Base-by-base conservation (phyloP, 805 yeast species). In the Cyberlindnera maclurae region DNA sequence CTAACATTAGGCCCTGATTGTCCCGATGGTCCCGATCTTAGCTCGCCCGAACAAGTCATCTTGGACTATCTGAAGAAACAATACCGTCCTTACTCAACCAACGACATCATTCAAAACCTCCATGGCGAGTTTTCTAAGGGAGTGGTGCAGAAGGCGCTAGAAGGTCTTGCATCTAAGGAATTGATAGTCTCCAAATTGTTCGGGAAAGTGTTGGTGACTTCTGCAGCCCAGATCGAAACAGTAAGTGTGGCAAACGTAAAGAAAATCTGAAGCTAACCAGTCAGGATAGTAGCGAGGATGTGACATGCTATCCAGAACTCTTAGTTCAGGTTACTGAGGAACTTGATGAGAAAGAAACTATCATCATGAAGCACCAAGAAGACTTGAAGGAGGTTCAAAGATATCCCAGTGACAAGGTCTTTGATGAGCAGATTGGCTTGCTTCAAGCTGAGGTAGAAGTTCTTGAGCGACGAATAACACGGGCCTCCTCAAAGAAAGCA, bases 1-100 rank as follows among this genome's bases (percentile, higher is more conserved):
- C 8, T 6, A 20, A 20, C 24, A 8, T 20, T 20, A 20, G 24
- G 24, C 24, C 24, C 24, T 20, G 24, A n/a, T n/a, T n/a, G n/a
- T n/a, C n/a, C n/a, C 22, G 32, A 31, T 12, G 33, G 26, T 10
- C 11, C 22, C 18, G n/a, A 12, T 10, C 26, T 27, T 31, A 29
- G 24, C 12, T 12, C 15, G 12, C 65, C 68, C 15, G 67, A 65
- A 29, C 46, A 46, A 6, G 34, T 57, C 17, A 60, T 70, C 18
- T 48, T 55, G 30, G 46, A 58, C 4, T 73, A 73, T 40, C 45
- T 73, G 37, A 59, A 52, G 17, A 54, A 56, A 3, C 74, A 71
- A 44, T 69, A 67, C 44, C 55, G 73, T 16, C 78, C 79, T 3
- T 73, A 67, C 46, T 69, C 71, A 1, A 54, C 65, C 8, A 63